A percentile compares a stretch with the other conserved stretches of the same genome.
Evolutionary conservation across 768 basidiomycete species (phyloP).

Genomic region (Baorangia bicolor): DNA sequence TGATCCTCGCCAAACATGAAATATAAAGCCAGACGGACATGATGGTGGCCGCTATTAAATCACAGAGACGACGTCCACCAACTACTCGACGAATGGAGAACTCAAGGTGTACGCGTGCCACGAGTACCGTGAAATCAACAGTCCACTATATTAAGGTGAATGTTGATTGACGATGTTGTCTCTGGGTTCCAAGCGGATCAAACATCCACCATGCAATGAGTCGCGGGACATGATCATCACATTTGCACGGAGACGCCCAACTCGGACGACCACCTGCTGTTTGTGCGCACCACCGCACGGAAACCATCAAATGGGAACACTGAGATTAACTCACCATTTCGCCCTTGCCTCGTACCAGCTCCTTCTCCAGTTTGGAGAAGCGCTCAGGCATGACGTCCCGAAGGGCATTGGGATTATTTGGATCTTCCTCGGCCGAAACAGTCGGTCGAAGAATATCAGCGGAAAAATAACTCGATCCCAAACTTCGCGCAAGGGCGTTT

Average conservation of each 20-base stretch:
- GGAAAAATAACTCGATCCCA: slow-evolving; percentile 59
- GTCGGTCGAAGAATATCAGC: slow-evolving; percentile 53
- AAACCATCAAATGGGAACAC: background rate
- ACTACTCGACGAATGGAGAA: background rate
- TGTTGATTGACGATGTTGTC: background rate
- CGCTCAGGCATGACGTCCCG: slow-evolving; percentile 79
- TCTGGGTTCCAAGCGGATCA: background rate
- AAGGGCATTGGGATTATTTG: slow-evolving; percentile 40
- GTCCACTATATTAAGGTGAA: background rate
- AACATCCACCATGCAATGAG: background rate
- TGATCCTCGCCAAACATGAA: background rate
- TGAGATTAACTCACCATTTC: slow-evolving; percentile 64
- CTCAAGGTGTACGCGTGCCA: background rate
- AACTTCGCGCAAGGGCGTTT: slow-evolving; percentile 52
- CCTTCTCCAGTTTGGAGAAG: slow-evolving; percentile 78
- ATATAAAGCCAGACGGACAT: background rate
- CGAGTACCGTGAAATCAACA: background rate
- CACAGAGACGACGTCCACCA: background rate
- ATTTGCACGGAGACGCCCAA: background rate
- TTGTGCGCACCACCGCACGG: background rate
- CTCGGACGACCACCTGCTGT: background rate
- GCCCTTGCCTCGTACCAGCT: slow-evolving; percentile 80
- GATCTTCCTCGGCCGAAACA: slow-evolving; percentile 41
- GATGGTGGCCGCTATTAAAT: background rate
- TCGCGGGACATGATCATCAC: background rate